A percentile compares a stretch with the other conserved stretches of the same genome.
phyloP scores from a whole-genome alignment of 768 basidiomycete species.

The Pisolithus sp. region DNA sequence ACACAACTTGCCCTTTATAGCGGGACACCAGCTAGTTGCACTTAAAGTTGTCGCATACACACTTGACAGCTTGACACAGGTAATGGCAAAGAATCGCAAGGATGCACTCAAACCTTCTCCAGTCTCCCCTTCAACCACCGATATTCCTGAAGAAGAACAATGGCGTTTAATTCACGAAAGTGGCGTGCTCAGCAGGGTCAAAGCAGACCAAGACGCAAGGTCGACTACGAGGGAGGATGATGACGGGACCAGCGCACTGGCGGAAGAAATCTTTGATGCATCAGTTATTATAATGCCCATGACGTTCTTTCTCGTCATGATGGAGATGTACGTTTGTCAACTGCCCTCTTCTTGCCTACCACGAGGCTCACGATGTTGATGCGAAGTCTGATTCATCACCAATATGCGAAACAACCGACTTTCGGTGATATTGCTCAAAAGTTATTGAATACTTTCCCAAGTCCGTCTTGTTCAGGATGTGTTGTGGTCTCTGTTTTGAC shows the following conservation, averaged over 20 bases:
- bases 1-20: no score
- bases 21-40: no score
- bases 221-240: conserved; percentile 14
- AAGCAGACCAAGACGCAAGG: conserved; percentile 7
- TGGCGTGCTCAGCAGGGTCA: conserved; percentile 45
- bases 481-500: conserved; percentile 1
- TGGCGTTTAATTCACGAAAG: conserved; percentile 68
- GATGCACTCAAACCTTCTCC: conserved; percentile 7
- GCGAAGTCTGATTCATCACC: conserved; percentile 65
- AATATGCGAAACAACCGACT: conserved; percentile 61
- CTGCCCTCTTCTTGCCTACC: not conserved
- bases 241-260: conserved; percentile 38
- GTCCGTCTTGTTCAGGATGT: conserved; percentile 37
- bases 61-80: not conserved
- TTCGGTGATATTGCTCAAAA: conserved; percentile 45
- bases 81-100: conserved; percentile 27
- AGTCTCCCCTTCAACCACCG: conserved; percentile 23
- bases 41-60: not conserved
- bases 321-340: conserved; percentile 66
- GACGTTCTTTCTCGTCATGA: conserved; percentile 66
- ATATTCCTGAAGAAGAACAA: conserved; percentile 71
- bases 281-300: conserved; percentile 64
- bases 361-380: not conserved
- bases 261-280: conserved; percentile 67
- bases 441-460: conserved; percentile 63